A percentile compares a stretch with the other conserved stretches of the same genome.
phyloP scores from a whole-genome alignment of 164 flowering plant species.

The Magnolia changhungtana region DNA sequence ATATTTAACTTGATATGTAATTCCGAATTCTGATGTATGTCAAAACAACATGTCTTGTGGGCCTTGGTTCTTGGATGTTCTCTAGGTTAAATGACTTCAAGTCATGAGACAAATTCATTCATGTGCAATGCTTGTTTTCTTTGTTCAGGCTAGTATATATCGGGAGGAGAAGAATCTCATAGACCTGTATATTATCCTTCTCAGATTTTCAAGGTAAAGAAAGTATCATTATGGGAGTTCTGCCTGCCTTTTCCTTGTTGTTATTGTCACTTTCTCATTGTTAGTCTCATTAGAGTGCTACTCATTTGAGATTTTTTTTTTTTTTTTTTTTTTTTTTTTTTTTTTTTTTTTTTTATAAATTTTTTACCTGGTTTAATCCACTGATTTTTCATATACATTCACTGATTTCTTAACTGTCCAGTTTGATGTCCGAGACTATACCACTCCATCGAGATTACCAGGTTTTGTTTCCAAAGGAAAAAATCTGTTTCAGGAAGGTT shows the following conservation, averaged over 20 bases:
- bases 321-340: not conserved
- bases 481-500: slow-evolving; percentile 52
- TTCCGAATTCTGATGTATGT: too few species aligned
- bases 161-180: slow-evolving; percentile 78
- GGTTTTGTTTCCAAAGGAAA: slow-evolving; percentile 46
- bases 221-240: not conserved
- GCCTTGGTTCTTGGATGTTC: too few species aligned
- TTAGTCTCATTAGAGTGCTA: not conserved
- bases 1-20: too few species aligned
- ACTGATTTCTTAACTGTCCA: slow-evolving; percentile 11
- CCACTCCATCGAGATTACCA: slow-evolving; percentile 91
- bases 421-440: slow-evolving; percentile 94
- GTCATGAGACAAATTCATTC: not conserved
- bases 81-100: too few species aligned
- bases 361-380: not conserved
- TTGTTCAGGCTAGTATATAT: slow-evolving; percentile 73
- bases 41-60: too few species aligned
- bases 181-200: slow-evolving; percentile 85
- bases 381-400: not conserved
- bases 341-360: too few species aligned
- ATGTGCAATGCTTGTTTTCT: not conserved
- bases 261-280: not conserved
- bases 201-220: slow-evolving; percentile 84
- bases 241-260: not conserved
- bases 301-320: not conserved